Evolutionary conservation across 1,284 basidiomycete genomes (phyloP).

Genomic region (Blastosporella zonata): DNA sequence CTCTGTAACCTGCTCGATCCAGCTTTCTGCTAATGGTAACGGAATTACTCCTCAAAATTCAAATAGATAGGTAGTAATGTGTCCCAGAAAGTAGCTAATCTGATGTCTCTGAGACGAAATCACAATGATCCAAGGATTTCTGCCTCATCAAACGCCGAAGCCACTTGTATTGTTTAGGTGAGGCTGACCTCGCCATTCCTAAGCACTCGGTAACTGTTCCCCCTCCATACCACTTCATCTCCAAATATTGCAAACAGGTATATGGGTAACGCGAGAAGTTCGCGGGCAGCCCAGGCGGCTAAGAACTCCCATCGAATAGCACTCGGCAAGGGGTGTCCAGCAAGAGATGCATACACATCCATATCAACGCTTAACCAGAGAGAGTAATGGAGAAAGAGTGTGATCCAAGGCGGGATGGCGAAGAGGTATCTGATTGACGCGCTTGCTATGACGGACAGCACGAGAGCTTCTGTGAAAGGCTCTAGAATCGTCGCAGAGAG

Average conservation of each 20-base stretch:
- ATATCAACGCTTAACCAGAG: slow-evolving; percentile 70
- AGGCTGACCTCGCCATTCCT: slow-evolving; percentile 58
- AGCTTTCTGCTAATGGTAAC: background rate
- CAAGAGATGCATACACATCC: slow-evolving; percentile 68
- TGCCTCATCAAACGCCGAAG: slow-evolving; percentile 11
- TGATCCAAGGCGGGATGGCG: slow-evolving; percentile 48
- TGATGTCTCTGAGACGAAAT: slow-evolving; percentile 15
- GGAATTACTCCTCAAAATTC: slow-evolving; percentile 14
- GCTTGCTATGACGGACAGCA: slow-evolving; percentile 64
- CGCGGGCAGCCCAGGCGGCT: slow-evolving; percentile 74
- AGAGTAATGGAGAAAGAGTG: slow-evolving; percentile 53
- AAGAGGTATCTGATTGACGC: slow-evolving; percentile 56
- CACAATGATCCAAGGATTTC: slow-evolving; percentile 21
- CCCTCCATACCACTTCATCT: slow-evolving; percentile 82
- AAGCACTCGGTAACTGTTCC: slow-evolving; percentile 60
- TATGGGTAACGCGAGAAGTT: slow-evolving; percentile 81
- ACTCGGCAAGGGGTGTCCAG: slow-evolving; percentile 61
- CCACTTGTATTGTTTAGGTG: slow-evolving; percentile 18
- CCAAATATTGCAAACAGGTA: slow-evolving; percentile 81
- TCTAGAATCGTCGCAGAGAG: slow-evolving; percentile 80
- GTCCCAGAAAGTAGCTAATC: background rate
- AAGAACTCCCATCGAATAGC: slow-evolving; percentile 59
- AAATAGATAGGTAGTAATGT: too few species aligned
- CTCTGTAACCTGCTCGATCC: too few species aligned
- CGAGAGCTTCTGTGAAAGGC: slow-evolving; percentile 84